phyloP scores from a whole-genome alignment of 2,329 filamentous ascomycete species.

The Whalleya microplaca region DNA sequence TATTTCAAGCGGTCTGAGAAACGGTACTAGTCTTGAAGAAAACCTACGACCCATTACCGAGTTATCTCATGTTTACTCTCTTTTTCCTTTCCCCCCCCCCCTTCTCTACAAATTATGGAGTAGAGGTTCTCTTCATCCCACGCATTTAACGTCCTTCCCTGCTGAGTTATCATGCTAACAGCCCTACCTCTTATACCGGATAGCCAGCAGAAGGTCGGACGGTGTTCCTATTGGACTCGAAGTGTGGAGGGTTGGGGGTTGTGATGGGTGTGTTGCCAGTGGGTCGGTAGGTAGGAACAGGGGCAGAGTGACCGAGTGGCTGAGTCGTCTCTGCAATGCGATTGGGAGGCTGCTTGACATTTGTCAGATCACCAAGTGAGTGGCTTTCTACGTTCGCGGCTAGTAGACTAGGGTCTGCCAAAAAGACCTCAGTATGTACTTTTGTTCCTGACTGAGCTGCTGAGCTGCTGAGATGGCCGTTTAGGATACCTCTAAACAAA shows the following conservation, averaged over 20 bases:
- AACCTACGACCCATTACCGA: not conserved
- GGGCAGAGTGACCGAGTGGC: constrained; percentile 9
- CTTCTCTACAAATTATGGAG: not conserved
- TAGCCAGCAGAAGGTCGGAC: constrained; percentile 10
- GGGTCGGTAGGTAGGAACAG: constrained; percentile 17
- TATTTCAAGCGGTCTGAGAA: not conserved
- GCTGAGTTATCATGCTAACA: constrained; percentile 6
- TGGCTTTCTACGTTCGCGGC: not conserved
- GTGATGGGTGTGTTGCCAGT: constrained; percentile 10
- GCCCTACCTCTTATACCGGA: constrained; percentile 13
- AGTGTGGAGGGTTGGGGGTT: constrained; percentile 14
- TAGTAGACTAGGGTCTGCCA: not conserved
- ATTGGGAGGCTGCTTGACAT: constrained; percentile 3
- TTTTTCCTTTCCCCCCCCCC: not conserved
- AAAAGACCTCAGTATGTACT: constrained; percentile 2
- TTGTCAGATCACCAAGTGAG: not conserved
- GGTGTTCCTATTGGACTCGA: constrained; percentile 22
- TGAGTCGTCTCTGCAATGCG: constrained; percentile 1
- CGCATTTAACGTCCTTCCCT: not conserved
- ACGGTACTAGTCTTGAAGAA: not conserved
- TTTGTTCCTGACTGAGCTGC: not conserved
- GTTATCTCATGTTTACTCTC: not conserved
- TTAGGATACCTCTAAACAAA: not conserved
- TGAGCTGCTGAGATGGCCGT: not conserved
- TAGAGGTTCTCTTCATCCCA: constrained; percentile 1